These are phyloP conservation scores for Skeletonema tropicum DNA, from an alignment of 108 stramenopile genomes.

Conservation along the genomic window DNA sequence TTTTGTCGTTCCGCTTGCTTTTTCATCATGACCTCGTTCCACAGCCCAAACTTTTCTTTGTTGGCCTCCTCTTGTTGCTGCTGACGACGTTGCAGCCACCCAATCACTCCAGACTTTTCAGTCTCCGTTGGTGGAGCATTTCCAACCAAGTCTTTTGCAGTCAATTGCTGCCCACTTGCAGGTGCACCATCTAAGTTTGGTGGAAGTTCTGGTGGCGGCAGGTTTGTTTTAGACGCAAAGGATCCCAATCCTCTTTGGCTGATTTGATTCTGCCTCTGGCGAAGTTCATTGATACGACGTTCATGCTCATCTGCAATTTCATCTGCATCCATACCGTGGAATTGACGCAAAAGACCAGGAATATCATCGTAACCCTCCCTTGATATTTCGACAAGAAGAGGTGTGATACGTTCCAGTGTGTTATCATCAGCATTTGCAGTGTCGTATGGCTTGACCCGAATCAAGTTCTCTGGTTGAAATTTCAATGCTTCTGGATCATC, in stretches of 20 bases:
- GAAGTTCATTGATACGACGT: constrained; percentile 61
- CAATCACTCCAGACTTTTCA: constrained; percentile 57
- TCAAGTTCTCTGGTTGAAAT: constrained; percentile 93
- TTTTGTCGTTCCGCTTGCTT: constrained; percentile 74
- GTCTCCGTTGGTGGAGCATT: constrained; percentile 54
- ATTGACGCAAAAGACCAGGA: constrained; percentile 71
- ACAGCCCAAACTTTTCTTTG: constrained; percentile 84
- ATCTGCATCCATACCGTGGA: constrained; percentile 86
- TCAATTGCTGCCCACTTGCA: constrained; percentile 53
- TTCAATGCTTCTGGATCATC: constrained; percentile 88
- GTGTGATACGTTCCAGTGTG: constrained; percentile 80
- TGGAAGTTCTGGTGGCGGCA: constrained; percentile 73
- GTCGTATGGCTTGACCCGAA: constrained; percentile 92
- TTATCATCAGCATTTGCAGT: constrained; percentile 82
- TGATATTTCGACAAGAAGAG: constrained; percentile 87
- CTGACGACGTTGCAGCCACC: constrained; percentile 80
- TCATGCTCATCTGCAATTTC: constrained; percentile 90
- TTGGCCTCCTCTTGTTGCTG: constrained; percentile 84
- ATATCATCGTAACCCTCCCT: constrained; percentile 80
- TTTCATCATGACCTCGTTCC: constrained; percentile 91
- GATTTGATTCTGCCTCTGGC: constrained; percentile 48
- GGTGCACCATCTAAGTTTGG: constrained; percentile 33
- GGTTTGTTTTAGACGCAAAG: constrained; percentile 53
- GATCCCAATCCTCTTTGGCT: constrained; percentile 70
- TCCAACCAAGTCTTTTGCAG: constrained; percentile 88